Evolutionary conservation across 768 basidiomycete species (phyloP).

Genomic region (Russula ochroleuca): DNA sequence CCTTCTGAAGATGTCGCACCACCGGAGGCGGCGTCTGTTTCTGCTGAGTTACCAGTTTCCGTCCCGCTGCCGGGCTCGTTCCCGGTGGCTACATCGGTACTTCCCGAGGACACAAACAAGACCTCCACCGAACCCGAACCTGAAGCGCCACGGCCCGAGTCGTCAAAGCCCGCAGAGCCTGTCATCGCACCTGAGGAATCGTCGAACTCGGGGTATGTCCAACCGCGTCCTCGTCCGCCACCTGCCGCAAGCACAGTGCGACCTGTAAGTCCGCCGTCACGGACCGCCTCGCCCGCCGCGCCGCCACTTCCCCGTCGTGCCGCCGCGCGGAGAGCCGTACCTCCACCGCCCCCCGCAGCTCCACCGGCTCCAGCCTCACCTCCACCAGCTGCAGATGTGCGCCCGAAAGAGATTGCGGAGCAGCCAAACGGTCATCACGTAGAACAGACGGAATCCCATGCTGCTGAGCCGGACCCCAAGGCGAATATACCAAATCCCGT

Average conservation of each 20-base stretch:
- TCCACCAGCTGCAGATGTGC: neutral
- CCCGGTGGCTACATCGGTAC: constrained; percentile 25
- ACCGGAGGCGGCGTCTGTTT: constrained; percentile 4
- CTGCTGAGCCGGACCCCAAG: neutral
- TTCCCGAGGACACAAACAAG: constrained; percentile 9
- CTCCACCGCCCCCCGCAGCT: constrained; percentile 5
- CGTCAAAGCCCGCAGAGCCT: neutral
- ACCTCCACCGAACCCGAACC: constrained; percentile 3
- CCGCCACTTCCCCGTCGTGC: constrained; percentile 68
- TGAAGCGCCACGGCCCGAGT: neutral
- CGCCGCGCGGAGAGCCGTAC: constrained; percentile 45
- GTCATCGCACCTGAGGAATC: neutral
- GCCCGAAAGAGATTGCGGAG: neutral
- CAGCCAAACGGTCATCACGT: constrained; percentile 15
- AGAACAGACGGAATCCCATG: neutral
- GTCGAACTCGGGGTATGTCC: neutral
- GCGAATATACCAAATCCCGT: neutral
- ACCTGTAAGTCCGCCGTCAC: constrained; percentile 22
- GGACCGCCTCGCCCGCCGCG: constrained; percentile 38
- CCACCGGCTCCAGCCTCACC: neutral
- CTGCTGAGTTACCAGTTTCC: constrained; percentile 28
- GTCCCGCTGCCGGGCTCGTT: constrained; percentile 31
- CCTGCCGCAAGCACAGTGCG: neutral
- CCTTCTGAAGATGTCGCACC: constrained; percentile 18
- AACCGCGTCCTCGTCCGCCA: constrained; percentile 1